Evolutionary conservation across 2,329 filamentous ascomycete genomes (phyloP), one percentile per base, ranked within the genome.

Genomic region (Phyllosticta citriasiana): DNA sequence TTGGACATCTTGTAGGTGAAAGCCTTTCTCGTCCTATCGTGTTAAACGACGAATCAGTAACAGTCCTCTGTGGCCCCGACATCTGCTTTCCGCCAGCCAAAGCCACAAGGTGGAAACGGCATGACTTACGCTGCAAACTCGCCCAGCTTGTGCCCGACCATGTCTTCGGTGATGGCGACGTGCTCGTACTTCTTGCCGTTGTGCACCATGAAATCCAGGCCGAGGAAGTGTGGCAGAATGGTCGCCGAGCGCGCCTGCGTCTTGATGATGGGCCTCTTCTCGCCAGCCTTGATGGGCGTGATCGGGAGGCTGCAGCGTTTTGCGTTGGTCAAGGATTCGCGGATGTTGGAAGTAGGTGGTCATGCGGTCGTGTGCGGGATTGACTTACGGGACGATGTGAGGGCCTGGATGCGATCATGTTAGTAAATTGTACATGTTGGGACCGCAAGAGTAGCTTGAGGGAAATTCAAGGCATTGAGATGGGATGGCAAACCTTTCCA

Each of bases 101-200:
- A 59, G 25, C 30, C 8, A 47, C 16, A 25, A 5, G 0, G 4
- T 24, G 12, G 16, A 10, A n/a, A 19, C 19, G 14, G 40, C 19
- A 24, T 27, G 57, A 84, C 90, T 70, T 83, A 96, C 91, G 84
- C 80, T 64, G 91, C 86, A 74, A 96, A 97, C 77, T 97, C 92
- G 68, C 92, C 92, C 67, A 97, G 81, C 78, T 96, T 97, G 76
- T 94, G 88, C 59, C 92, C 92, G 57, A 97, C 92, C 92, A 97
- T 97, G 70, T 96, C 89, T 73, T 96, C 92, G 16, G 91, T 96
- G 65, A 97, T 88, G 66, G 81, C 82, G 60, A 96, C 82, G 67
- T 94, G 89, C 68, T 87, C 78, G 75, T 96, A 96, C 33, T 82
- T 83, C 79, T 94, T 96, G 70, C 92, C 92, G 73, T 96, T 96